Evolutionary conservation across 768 basidiomycete genomes (phyloP).

Genomic region (button mushroom (Agaricus bisporus)): DNA sequence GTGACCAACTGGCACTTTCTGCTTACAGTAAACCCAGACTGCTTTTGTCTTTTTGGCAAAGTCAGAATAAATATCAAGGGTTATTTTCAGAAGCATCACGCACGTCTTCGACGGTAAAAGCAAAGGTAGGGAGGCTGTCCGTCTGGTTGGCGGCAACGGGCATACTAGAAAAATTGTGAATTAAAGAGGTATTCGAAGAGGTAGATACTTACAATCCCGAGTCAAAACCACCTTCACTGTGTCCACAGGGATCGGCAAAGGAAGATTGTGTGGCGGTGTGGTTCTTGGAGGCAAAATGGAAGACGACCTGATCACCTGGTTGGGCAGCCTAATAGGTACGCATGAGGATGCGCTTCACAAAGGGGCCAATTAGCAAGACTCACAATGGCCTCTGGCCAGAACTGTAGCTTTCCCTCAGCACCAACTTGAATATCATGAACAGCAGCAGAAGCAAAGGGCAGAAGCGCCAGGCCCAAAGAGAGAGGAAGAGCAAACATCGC

Average conservation of each 20-base stretch:
- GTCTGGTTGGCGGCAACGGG: constrained; percentile 48
- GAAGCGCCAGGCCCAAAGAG: constrained; percentile 42
- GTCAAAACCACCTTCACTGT: constrained; percentile 44
- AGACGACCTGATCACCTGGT: constrained; percentile 54
- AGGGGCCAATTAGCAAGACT: constrained; percentile 13
- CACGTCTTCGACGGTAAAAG: constrained; percentile 44
- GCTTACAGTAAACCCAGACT: constrained; percentile 55
- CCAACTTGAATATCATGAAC: constrained; percentile 53
- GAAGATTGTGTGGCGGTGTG: constrained; percentile 48
- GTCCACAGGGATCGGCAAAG: constrained; percentile 48
- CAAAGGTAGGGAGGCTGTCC: constrained; percentile 42
- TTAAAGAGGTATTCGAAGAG: constrained; percentile 5
- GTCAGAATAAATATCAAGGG: neutral
- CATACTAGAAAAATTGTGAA: constrained; percentile 28
- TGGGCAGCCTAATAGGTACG: constrained; percentile 31
- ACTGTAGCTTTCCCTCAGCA: constrained; percentile 33
- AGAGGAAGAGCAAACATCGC: constrained; percentile 38
- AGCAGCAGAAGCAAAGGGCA: constrained; percentile 43
- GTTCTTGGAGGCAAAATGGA: constrained; percentile 55
- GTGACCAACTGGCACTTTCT: constrained; percentile 47
- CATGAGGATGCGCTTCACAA: neutral
- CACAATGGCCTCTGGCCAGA: constrained; percentile 50
- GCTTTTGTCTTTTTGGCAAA: constrained; percentile 38
- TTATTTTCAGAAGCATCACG: constrained; percentile 11
- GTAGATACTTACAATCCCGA: constrained; percentile 47